Evolutionary conservation across 371 early-diverging fungal genomes (phyloP).

Genomic region (Syncephalastrum sp.): DNA sequence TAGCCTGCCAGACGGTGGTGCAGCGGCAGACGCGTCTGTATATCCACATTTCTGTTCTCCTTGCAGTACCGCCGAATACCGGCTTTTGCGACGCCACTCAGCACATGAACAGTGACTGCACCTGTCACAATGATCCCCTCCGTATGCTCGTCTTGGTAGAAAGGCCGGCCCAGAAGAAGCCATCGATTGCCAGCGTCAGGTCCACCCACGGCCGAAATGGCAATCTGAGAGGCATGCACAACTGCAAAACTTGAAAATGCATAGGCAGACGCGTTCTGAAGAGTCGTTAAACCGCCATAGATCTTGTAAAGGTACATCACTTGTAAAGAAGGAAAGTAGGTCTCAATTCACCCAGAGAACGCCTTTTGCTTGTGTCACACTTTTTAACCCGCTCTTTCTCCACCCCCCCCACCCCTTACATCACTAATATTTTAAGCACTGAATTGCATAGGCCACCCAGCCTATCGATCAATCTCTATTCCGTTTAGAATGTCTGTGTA

Average conservation of each 20-base stretch:
- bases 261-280: conserved; percentile 41
- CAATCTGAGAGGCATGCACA: conserved; percentile 23
- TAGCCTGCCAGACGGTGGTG: conserved; percentile 32
- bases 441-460: too few species aligned
- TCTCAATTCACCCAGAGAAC: too few species aligned
- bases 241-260: conserved; percentile 25
- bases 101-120: conserved; percentile 29
- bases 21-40: conserved; percentile 6
- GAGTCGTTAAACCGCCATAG: conserved; percentile 26
- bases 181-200: conserved; percentile 28
- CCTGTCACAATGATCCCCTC: conserved; percentile 43
- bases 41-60: conserved; percentile 2
- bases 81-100: conserved; percentile 31
- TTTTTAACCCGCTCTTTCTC: too few species aligned
- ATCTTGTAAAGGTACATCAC: conserved; percentile 12
- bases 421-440: too few species aligned
- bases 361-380: too few species aligned
- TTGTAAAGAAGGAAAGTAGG: background rate
- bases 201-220: conserved; percentile 34
- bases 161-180: conserved; percentile 37
- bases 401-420: too few species aligned
- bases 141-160: conserved; percentile 46
- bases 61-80: conserved; percentile 26
- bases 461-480: too few species aligned
- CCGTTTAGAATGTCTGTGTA: too few species aligned